Evolutionary conservation across 345 rosid species (phyloP), one percentile per base, ranked within the genome.

Genomic region (Hirschfeldia incana): DNA sequence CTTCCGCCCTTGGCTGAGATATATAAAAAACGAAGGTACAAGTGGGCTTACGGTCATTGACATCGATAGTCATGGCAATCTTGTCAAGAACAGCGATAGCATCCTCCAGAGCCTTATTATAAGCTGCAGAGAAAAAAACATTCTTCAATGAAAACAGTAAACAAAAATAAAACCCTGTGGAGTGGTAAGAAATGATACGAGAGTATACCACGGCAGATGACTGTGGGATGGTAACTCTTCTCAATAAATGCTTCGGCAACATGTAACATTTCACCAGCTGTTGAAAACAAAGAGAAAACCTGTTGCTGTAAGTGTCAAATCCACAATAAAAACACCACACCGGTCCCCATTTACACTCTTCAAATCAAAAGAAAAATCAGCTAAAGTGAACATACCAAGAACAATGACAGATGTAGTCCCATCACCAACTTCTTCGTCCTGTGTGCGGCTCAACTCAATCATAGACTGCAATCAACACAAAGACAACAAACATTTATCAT

Each of bases 181-280:
- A 53, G 9, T 28, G 27, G 11, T 51, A 66, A 67, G 26, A 58
- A 51, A 32, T 49, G 4, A 29, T 10, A 33, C 7, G 63, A 53
- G 57, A 46, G 15, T 59, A 78, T 83, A 93, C 98, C 99, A 73
- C 93, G 86, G 79, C 98, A 93, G 36, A 95, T 92, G 8, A 95
- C 99, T 3, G 98, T 91, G 11, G 98, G 99, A 86, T 93, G 99
- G 75, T 91, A 93, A 77, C 81, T 88, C 83, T 94, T 94, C 72
- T 91, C 89, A 73, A 94, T 83, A 78, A 93, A 95, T 13, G 97
- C 92, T 83, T 95, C 96, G 0, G 97, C 99, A 76, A 95, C 99
- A 80, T 95, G 99, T 36, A 95, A 96, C 98, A 95, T 88, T 84
- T 95, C 99, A 77, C 98, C 99, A 83, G 98, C 99, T 95, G 79